A percentile compares a stretch with the other conserved stretches of the same genome.
Conservation (phyloP, 2,329 filamentous ascomycete genomes). For the Lachnellula hyalina region DNA sequence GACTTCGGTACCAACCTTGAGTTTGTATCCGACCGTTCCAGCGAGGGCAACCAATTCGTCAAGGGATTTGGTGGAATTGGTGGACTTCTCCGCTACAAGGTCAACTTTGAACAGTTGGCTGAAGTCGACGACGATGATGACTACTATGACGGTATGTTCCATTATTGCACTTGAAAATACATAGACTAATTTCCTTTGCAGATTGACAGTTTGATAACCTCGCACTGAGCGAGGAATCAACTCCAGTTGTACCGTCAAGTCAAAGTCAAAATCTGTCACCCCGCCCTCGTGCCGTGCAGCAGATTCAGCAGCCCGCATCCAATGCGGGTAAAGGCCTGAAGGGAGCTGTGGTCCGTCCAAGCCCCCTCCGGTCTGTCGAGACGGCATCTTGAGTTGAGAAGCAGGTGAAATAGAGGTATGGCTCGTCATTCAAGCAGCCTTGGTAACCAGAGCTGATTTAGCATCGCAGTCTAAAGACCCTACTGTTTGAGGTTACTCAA, state of each 20-base stretch:
- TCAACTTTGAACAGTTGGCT: constrained; percentile 98
- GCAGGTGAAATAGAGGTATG: constrained; percentile 20
- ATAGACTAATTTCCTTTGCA: constrained; percentile 30
- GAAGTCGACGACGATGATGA: constrained; percentile 89
- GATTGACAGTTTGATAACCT: constrained; percentile 90
- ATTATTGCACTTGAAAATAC: constrained; percentile 4
- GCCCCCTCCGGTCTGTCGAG: constrained; percentile 65
- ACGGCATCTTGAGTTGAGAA: constrained; percentile 38
- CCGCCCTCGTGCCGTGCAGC: constrained; percentile 38
- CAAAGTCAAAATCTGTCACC: constrained; percentile 37
- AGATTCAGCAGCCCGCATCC: constrained; percentile 37
- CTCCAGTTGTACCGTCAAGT: constrained; percentile 52
- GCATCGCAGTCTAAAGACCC: constrained; percentile 2
- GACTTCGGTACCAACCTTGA: constrained; percentile 94
- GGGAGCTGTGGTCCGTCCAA: constrained; percentile 50
- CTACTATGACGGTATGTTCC: constrained; percentile 66
- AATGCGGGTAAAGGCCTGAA: constrained; percentile 32
- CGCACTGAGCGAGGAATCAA: constrained; percentile 79
- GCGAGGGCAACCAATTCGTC: constrained; percentile 98
- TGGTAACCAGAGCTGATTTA: constrained; percentile 7
- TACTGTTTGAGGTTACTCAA: constrained; percentile 10
- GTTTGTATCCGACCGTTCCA: constrained; percentile 95
- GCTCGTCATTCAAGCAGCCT: neutral
- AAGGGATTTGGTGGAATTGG: constrained; percentile 99
- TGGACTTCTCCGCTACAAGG: constrained; percentile 95